Percentiles rank a stretch among this genome's conserved stretches.
Conservation (phyloP, 2,329 filamentous ascomycete genomes). For the Ophiognomonia clavigignenti-juglandacearum region DNA sequence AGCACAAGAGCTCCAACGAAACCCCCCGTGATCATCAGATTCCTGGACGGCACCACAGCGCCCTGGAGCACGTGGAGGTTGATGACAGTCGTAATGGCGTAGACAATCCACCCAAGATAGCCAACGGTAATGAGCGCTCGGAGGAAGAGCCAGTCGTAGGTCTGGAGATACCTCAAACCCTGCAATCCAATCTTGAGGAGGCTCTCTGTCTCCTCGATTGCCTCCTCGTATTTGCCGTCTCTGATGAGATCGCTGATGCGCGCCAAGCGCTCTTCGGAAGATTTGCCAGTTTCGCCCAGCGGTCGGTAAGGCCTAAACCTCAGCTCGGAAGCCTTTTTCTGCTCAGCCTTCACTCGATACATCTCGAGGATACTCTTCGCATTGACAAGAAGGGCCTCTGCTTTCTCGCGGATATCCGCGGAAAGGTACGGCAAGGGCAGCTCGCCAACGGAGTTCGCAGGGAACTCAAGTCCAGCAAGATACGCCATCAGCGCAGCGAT, state of each 20-base stretch:
- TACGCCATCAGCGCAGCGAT: constrained; percentile 95
- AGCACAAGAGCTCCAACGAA: constrained; percentile 74
- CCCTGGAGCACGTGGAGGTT: constrained; percentile 81
- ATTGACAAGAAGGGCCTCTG: constrained; percentile 79
- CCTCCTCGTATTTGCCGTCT: constrained; percentile 62
- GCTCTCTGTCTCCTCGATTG: constrained; percentile 72
- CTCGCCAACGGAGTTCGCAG: constrained; percentile 93
- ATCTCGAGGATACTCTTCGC: constrained; percentile 86
- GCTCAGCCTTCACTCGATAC: constrained; percentile 88
- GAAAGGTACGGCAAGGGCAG: constrained; percentile 79
- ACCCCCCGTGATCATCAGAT: constrained; percentile 50
- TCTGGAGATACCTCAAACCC: constrained; percentile 89
- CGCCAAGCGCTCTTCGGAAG: constrained; percentile 61
- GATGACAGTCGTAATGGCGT: constrained; percentile 82
- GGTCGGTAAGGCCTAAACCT: constrained; percentile 72
- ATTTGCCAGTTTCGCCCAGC: constrained; percentile 58
- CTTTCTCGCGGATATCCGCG: constrained; percentile 69
- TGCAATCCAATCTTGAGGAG: constrained; percentile 74
- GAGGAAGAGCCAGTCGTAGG: constrained; percentile 97
- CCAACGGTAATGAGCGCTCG: constrained; percentile 82
- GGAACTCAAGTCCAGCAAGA: constrained; percentile 80
- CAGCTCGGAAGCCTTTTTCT: constrained; percentile 71
- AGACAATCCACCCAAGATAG: constrained; percentile 94
- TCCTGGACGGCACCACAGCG: constrained; percentile 59
- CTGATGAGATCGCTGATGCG: constrained; percentile 66